These are phyloP conservation scores for Vitis hybrid DNA, from an alignment of 177 flowering plant genomes.

Conservation along the genomic window DNA sequence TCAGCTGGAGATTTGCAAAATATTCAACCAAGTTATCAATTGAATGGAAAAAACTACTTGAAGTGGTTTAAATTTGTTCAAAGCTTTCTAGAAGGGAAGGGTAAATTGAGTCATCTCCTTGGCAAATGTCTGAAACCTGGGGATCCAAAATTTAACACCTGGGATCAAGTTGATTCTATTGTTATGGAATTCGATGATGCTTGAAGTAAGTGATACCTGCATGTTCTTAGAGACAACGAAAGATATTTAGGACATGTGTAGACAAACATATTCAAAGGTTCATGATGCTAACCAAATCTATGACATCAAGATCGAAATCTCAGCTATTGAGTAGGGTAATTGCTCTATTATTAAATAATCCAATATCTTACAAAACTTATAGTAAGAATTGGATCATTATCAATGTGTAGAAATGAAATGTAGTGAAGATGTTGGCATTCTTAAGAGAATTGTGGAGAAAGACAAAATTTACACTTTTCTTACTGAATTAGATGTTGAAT, in stretches of 20 bases:
- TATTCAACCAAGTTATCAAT: too few relatives aligned
- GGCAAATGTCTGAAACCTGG: background rate
- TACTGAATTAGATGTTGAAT: background rate
- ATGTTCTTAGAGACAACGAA: too few relatives aligned
- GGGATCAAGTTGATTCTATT: background rate
- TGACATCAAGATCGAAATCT: too few relatives aligned
- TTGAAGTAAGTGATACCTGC: background rate
- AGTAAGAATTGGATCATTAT: too few relatives aligned
- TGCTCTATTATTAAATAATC: too few relatives aligned
- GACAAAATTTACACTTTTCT: background rate
- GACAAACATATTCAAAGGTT: too few relatives aligned
- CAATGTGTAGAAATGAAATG: background rate
- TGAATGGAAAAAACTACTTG: too few relatives aligned
- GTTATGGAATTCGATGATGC: background rate
- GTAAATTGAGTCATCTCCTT: too few relatives aligned
- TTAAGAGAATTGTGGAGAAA: background rate
- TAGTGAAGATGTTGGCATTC: background rate
- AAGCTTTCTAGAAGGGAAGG: too few relatives aligned
- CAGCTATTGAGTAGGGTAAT: accelerated
- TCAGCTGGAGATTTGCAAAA: too few relatives aligned
- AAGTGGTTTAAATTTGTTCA: too few relatives aligned
- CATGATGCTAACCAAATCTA: background rate
- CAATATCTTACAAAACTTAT: too few relatives aligned
- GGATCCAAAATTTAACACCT: background rate
- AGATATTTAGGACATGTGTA: background rate